These are phyloP conservation scores for Dactylellina drechsleri DNA, from an alignment of 2,329 filamentous ascomycete genomes.

Conservation along the genomic window DNA sequence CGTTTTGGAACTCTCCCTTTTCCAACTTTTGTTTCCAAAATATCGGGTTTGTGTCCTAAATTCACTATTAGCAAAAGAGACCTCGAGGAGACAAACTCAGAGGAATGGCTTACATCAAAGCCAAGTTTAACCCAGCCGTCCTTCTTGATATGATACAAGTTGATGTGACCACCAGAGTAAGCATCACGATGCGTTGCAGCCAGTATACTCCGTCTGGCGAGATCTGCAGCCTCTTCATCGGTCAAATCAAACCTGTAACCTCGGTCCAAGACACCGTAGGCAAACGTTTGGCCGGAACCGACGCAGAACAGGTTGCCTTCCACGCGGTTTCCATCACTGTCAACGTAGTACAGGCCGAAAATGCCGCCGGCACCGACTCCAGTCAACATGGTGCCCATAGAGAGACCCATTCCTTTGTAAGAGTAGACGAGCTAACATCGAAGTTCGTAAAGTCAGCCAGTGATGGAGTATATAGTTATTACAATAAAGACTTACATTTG, in stretches of 20 bases:
- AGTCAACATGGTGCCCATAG: constrained; percentile 99
- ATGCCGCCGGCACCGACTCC: constrained; percentile 95
- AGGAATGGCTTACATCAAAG: constrained; percentile 70
- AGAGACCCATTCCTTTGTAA: constrained; percentile 98
- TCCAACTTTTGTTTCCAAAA: constrained; percentile 99
- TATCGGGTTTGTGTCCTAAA: constrained; percentile 88
- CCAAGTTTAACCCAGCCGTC: constrained; percentile 98
- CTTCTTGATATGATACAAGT: constrained; percentile 99
- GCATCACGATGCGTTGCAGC: constrained; percentile 97
- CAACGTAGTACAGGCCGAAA: constrained; percentile 98
- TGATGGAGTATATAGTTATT: neutral
- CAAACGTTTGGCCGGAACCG: constrained; percentile 97
- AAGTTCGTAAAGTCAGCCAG: constrained; percentile 2
- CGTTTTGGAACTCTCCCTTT: constrained; percentile 98
- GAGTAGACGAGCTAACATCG: constrained; percentile 77
- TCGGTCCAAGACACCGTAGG: constrained; percentile 95
- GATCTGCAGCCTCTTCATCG: constrained; percentile 86
- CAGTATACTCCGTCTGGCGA: constrained; percentile 90
- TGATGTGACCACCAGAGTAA: constrained; percentile 99
- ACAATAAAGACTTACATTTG: constrained; percentile 68
- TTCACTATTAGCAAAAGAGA: constrained; percentile 16
- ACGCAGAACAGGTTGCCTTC: constrained; percentile 97
- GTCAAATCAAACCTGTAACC: constrained; percentile 91
- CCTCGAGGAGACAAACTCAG: neutral
- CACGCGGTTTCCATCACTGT: constrained; percentile 92